Conservation (phyloP, 148 eudicot genomes). For the Rhododendron griersonianum region DNA sequence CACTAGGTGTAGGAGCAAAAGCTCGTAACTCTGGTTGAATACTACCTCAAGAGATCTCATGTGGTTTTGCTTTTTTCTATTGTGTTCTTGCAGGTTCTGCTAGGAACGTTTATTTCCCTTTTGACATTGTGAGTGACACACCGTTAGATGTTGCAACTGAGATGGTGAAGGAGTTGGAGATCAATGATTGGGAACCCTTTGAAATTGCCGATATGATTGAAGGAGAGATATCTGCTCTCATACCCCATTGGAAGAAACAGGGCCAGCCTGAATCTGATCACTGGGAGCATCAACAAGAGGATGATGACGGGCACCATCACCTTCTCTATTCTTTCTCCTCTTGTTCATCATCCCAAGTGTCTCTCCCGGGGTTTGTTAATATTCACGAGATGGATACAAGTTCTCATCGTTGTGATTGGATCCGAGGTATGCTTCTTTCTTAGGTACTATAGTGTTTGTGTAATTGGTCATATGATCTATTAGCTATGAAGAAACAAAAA, state of each 20-base stretch:
- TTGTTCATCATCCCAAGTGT: constrained; percentile 39
- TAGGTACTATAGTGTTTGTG: neutral
- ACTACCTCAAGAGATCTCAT: neutral
- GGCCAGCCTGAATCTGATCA: constrained; percentile 16
- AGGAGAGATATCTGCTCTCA: constrained; percentile 36
- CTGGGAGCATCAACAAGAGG: constrained; percentile 20
- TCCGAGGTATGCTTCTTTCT: constrained; percentile 22
- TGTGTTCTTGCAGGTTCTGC: constrained; percentile 29
- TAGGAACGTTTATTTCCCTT: constrained; percentile 42
- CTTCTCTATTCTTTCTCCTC: constrained; percentile 25
- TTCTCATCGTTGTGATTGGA: constrained; percentile 19
- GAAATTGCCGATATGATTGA: constrained; percentile 51
- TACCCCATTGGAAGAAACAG: constrained; percentile 34
- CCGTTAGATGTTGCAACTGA: constrained; percentile 44
- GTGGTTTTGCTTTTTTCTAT: neutral
- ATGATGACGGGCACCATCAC: constrained; percentile 25
- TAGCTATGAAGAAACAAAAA: neutral
- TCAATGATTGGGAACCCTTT: constrained; percentile 39
- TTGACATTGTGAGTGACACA: constrained; percentile 37
- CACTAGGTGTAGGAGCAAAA: neutral
- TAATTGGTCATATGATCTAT: neutral
- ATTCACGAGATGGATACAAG: constrained; percentile 11
- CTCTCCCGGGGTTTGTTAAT: constrained; percentile 18
- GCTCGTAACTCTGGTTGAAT: neutral
- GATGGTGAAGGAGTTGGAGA: constrained; percentile 57